Percentiles rank a stretch among this genome's conserved stretches.
phyloP scores from a whole-genome alignment of 1,284 basidiomycete genomes.

The Megacollybia platyphylla region DNA sequence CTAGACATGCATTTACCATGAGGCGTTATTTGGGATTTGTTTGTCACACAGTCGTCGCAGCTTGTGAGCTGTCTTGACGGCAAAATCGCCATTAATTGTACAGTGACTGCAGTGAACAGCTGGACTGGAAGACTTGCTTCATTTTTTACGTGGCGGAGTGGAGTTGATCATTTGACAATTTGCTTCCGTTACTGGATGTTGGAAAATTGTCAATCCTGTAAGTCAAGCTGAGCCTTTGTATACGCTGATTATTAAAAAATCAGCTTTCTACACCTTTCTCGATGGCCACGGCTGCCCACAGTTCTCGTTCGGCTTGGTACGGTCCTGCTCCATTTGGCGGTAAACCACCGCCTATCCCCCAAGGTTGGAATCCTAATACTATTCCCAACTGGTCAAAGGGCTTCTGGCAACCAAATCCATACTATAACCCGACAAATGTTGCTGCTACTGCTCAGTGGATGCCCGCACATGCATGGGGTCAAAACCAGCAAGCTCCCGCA shows the following conservation, averaged over 20 bases:
- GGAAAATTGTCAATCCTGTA: no score
- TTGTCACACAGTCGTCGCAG: no score
- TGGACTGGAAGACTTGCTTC: no score
- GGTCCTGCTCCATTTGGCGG: background rate
- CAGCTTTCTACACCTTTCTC: background rate
- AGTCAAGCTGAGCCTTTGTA: background rate
- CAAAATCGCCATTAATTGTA: no score
- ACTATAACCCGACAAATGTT: constrained; percentile 18
- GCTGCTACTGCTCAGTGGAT: constrained; percentile 20
- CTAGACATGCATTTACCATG: no score
- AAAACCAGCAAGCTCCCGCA: constrained; percentile 16
- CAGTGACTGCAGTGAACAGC: no score
- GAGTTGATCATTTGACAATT: no score
- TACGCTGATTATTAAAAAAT: background rate
- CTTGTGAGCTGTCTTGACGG: no score
- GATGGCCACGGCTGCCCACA: background rate
- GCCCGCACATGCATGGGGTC: constrained; percentile 22
- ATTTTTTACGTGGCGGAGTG: no score
- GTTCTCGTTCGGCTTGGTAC: background rate
- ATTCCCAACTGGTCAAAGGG: constrained; percentile 26
- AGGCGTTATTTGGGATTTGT: no score
- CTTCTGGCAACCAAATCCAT: constrained; percentile 32
- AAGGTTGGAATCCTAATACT: background rate
- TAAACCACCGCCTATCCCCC: background rate
- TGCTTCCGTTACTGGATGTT: no score